phyloP scores from a whole-genome alignment of 768 basidiomycete genomes.

The Mycena amicta region DNA sequence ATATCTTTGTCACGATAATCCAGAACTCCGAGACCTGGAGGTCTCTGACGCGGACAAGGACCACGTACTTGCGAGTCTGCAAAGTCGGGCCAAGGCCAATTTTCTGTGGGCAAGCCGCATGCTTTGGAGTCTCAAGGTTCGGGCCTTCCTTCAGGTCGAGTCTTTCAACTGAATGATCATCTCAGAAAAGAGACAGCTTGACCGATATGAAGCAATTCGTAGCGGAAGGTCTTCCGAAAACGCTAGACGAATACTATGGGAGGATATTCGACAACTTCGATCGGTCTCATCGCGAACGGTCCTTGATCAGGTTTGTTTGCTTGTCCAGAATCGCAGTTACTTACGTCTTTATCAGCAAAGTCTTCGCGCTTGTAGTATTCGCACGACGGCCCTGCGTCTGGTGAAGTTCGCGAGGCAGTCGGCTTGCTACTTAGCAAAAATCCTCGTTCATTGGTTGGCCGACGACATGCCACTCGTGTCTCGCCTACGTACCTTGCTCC shows the following conservation, averaged over 20 bases:
- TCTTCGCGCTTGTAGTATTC: constrained; percentile 31
- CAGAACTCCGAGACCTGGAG: constrained; percentile 7
- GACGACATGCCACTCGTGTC: constrained; percentile 15
- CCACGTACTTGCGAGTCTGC: constrained; percentile 4
- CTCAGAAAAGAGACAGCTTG: constrained; percentile 6
- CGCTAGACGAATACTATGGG: constrained; percentile 22
- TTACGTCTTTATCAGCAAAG: constrained; percentile 23
- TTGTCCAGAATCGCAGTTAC: background rate
- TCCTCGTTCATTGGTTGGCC: background rate
- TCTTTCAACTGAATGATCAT: background rate
- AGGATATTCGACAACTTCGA: constrained; percentile 21
- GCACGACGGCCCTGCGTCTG: constrained; percentile 30
- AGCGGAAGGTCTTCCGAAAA: constrained; percentile 14
- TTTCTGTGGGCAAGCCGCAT: constrained; percentile 33
- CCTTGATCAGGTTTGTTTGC: constrained; percentile 22
- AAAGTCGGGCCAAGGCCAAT: constrained; percentile 27
- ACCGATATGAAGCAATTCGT: constrained; percentile 24
- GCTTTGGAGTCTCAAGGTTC: constrained; percentile 18
- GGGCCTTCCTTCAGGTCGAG: background rate
- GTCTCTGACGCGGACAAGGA: constrained; percentile 7
- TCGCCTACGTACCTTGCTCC: constrained; percentile 13
- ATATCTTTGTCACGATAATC: constrained; percentile 13
- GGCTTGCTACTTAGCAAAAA: constrained; percentile 21
- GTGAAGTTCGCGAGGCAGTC: constrained; percentile 29
- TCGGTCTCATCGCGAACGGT: constrained; percentile 1